Conservation (phyloP, 192 early-diverging fungal genomes). For the Thamnidium elegans region DNA sequence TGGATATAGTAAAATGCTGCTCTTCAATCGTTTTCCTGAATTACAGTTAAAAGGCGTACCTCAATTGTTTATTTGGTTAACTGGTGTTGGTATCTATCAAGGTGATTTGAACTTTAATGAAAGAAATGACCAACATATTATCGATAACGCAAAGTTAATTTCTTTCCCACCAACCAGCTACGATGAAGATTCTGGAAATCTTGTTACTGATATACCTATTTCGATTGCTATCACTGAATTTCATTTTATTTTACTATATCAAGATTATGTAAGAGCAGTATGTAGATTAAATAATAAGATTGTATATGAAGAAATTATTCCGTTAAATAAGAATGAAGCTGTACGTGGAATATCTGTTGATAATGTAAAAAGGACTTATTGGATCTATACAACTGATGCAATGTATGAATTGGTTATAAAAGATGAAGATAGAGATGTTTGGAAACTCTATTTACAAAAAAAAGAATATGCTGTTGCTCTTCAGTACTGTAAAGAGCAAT, state of each 20-base stretch:
- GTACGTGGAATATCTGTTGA: conserved; percentile 73
- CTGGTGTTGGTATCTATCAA: conserved; percentile 82
- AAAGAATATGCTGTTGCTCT: conserved; percentile 81
- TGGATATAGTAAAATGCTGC: conserved; percentile 55
- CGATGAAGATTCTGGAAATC: conserved; percentile 33
- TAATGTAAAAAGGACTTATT: conserved; percentile 76
- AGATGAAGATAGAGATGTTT: conserved; percentile 92
- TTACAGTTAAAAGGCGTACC: conserved; percentile 60
- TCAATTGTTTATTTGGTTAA: conserved; percentile 88
- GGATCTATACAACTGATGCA: conserved; percentile 81
- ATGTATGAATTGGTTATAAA: conserved; percentile 87
- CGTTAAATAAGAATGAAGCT: conserved; percentile 43
- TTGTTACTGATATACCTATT: conserved; percentile 57
- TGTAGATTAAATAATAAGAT: conserved; percentile 77
- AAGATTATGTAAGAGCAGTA: conserved; percentile 70
- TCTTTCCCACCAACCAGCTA: conserved; percentile 25
- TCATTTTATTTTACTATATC: conserved; percentile 84
- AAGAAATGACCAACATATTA: conserved; percentile 68
- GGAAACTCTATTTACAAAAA: conserved; percentile 82
- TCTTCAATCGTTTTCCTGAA: conserved; percentile 67
- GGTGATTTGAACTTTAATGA: conserved; percentile 76
- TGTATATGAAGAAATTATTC: conserved; percentile 77
- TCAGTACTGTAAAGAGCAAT: conserved; percentile 67
- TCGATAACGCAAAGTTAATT: conserved; percentile 30
- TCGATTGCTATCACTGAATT: conserved; percentile 84